Conservation (phyloP, 129 eudicot species). For the Calendula officinalis region DNA sequence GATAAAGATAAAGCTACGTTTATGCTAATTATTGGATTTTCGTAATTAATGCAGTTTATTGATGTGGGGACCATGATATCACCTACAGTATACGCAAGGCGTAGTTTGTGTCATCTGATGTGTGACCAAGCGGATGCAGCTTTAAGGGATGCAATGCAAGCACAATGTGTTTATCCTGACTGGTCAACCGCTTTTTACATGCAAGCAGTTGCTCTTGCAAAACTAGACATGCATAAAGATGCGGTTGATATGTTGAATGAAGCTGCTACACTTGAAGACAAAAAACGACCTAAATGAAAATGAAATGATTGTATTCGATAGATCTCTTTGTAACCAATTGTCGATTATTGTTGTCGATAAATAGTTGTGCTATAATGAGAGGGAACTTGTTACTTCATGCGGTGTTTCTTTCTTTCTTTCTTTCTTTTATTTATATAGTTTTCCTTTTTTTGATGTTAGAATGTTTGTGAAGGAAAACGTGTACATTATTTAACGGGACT, state of each 20-base stretch:
- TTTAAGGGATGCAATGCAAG: constrained; percentile 95
- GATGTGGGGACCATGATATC: constrained; percentile 96
- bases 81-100: constrained; percentile 81
- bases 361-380: constrained; percentile 13
- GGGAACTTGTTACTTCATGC: background rate
- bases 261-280: constrained; percentile 84
- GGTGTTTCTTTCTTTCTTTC: constrained; percentile 11
- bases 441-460: background rate
- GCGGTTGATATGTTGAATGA: constrained; percentile 94
- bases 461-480: too few species aligned
- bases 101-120: constrained; percentile 89
- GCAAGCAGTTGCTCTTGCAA: constrained; percentile 95
- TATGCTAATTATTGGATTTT: background rate
- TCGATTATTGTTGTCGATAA: constrained; percentile 16
- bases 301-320: background rate
- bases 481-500: too few species aligned
- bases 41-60: constrained; percentile 49
- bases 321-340: background rate
- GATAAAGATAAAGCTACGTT: background rate
- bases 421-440: too few species aligned
- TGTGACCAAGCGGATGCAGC: constrained; percentile 92
- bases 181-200: constrained; percentile 96
- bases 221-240: constrained; percentile 92
- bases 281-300: constrained; percentile 48
- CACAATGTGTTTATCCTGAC: constrained; percentile 89